Conservation (phyloP, 192 early-diverging fungal species). For the Phycomyces nitens region DNA sequence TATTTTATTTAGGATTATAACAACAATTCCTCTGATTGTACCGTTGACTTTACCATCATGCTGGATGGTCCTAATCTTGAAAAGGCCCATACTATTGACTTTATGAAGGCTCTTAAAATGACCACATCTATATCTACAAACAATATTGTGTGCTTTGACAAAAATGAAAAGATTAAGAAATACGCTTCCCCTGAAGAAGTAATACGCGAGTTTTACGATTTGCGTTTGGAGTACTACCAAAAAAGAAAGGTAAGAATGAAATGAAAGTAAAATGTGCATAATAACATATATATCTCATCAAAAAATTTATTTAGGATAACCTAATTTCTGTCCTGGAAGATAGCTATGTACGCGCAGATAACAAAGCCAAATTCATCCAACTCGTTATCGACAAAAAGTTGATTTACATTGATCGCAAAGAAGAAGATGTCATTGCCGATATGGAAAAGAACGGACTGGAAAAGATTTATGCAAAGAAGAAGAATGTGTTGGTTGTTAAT, state of each 20-base stretch:
- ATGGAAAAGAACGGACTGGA: conserved; percentile 66
- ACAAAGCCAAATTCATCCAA: conserved; percentile 84
- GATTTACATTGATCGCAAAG: conserved; percentile 83
- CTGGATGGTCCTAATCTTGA: conserved; percentile 65
- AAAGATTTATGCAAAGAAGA: conserved; percentile 50
- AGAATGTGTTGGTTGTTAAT: conserved; percentile 34
- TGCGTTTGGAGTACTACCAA: conserved; percentile 81
- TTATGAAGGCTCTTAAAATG: conserved; percentile 83
- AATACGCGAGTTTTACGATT: conserved; percentile 82
- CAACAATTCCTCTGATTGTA: conserved; percentile 66
- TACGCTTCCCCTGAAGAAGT: conserved; percentile 77
- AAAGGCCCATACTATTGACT: conserved; percentile 69
- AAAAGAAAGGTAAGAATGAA: conserved; percentile 73
- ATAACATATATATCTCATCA: background rate
- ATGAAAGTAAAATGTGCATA: background rate
- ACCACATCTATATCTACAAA: conserved; percentile 65
- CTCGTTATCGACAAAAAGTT: conserved; percentile 87
- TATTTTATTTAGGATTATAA: conserved; percentile 67
- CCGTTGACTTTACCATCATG: conserved; percentile 64
- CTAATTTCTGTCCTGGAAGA: conserved; percentile 55
- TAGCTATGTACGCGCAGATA: conserved; percentile 69
- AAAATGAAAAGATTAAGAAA: conserved; percentile 77
- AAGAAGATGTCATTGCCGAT: conserved; percentile 68
- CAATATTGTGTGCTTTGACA: conserved; percentile 96
- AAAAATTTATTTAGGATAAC: conserved; percentile 9